Conservation (phyloP, 2,329 filamentous ascomycete genomes). For the Ascochyta pisi region DNA sequence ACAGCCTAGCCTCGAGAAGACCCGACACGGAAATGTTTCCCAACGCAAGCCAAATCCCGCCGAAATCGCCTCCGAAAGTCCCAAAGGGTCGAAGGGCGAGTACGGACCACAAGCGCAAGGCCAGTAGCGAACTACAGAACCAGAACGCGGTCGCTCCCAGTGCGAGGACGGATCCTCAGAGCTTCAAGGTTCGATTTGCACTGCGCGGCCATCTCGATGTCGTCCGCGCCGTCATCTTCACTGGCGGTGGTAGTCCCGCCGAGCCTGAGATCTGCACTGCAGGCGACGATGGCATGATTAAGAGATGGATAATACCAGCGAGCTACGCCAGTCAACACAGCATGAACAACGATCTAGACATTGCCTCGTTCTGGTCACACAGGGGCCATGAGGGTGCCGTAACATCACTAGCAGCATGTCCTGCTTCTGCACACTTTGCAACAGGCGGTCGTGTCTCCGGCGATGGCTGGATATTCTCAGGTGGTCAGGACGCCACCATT, state of each 20-base stretch:
- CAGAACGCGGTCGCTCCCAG: conserved; percentile 52
- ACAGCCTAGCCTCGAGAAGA: conserved; percentile 64
- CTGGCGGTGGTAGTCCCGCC: conserved; percentile 90
- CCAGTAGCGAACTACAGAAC: conserved; percentile 69
- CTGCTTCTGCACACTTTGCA: conserved; percentile 84
- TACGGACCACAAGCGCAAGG: conserved; percentile 66
- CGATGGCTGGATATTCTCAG: conserved; percentile 98
- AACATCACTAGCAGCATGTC: conserved; percentile 84
- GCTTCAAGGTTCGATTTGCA: conserved; percentile 92
- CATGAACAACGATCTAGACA: conserved; percentile 81
- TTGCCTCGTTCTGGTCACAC: conserved; percentile 93
- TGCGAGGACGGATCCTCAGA: conserved; percentile 70
- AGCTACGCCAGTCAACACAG: conserved; percentile 71
- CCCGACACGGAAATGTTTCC: conserved; percentile 91
- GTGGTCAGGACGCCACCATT: conserved; percentile 90
- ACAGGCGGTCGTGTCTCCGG: conserved; percentile 86
- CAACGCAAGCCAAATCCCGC: conserved; percentile 74
- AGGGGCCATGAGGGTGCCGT: conserved; percentile 92
- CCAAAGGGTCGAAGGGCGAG: conserved; percentile 77
- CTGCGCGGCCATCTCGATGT: conserved; percentile 92
- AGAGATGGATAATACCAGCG: conserved; percentile 92
- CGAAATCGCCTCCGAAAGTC: conserved; percentile 78
- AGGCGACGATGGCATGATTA: conserved; percentile 93
- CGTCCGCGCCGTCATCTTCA: conserved; percentile 94
- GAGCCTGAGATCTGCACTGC: conserved; percentile 97